Percentiles rank a stretch among this genome's conserved stretches.
Evolutionary conservation across 2,329 filamentous ascomycete species (phyloP).

Genomic region (Fusarium sp.): DNA sequence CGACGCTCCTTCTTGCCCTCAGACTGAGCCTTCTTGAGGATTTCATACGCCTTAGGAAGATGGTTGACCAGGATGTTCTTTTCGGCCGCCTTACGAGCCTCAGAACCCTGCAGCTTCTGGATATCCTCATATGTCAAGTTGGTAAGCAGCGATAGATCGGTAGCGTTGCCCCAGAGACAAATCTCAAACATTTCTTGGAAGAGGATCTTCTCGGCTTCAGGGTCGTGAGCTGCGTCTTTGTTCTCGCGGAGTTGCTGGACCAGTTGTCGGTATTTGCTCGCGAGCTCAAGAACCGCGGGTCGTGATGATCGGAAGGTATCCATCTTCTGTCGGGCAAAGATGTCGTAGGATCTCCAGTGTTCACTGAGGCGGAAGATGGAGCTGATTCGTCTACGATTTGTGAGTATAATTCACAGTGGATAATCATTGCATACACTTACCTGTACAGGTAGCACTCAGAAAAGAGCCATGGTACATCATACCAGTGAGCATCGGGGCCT

Average conservation of each 20-base stretch:
- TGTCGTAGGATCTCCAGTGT: conserved; percentile 91
- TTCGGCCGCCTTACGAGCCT: conserved; percentile 87
- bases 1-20: conserved; percentile 76
- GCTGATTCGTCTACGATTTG: conserved; percentile 74
- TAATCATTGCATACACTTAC: conserved; percentile 55
- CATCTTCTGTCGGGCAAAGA: conserved; percentile 91
- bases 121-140: conserved; percentile 95
- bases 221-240: conserved; percentile 67
- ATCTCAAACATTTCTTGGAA: conserved; percentile 97
- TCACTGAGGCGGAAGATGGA: conserved; percentile 81
- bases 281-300: conserved; percentile 85
- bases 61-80: conserved; percentile 95
- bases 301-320: conserved; percentile 93
- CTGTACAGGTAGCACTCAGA: conserved; percentile 95
- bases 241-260: conserved; percentile 72
- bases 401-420: conserved; percentile 1
- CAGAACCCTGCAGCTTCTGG: conserved; percentile 91
- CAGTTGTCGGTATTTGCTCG: conserved; percentile 81
- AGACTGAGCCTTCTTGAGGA: conserved; percentile 74
- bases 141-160: conserved; percentile 90
- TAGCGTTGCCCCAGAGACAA: conserved; percentile 97
- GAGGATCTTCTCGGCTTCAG: conserved; percentile 79
- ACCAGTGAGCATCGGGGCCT: conserved; percentile 79
- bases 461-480: conserved; percentile 88
- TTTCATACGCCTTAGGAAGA: conserved; percentile 77